Base-by-base conservation (phyloP, 768 basidiomycete genomes). In the Pisolithus microcarpus region DNA sequence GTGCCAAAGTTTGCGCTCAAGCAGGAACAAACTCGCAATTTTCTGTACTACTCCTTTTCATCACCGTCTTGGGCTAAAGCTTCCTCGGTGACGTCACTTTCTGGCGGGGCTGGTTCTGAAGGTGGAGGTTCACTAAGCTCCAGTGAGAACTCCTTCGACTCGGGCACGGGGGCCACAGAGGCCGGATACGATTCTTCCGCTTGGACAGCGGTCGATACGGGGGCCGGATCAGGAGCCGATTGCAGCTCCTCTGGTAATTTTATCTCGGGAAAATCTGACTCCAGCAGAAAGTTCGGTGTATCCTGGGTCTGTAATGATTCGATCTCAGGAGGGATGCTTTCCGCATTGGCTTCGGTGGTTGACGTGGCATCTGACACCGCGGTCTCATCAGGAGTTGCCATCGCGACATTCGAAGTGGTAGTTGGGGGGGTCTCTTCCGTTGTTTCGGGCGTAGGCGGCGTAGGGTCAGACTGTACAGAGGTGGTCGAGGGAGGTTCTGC, bases 11-110 rank as follows among this genome's bases (percentile, higher is more conserved):
- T 13, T 8, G 10, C n/a, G 3, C 30, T 10, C 9, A 7, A 10
- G 2, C 34, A 34, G 4, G 31, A 34, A 34, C 9, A 34, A 13
- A 34, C 10, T 34, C 31, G 10, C 59, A 38, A 38, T 50, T 39
- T 31, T 49, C 40, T 7, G 51, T 43, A 48, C 43, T 52, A 36
- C 11, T 39, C 26, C 23, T 39, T 46, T 23, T 65, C 59, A 57
- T 67, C 46, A 31, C 48, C 55, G 46, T 49, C 63, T 48, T 30
- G 39, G 39, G 36, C 60, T 49, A 43, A 53, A 40, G 46, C 60
- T 49, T 68, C 65, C 38, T 68, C 67, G 54, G 65, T 63, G 58
- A 66, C 68, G 61, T 68, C 65, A 56, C 67, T 63, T 53, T 66
- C 65, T 49, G 65, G 65, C 0, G 62, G 65, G 38, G 66, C 56